Percentiles rank a stretch among this genome's conserved stretches.
phyloP scores from a whole-genome alignment of 1,284 basidiomycete species.

The Cryptococcus hybrid region DNA sequence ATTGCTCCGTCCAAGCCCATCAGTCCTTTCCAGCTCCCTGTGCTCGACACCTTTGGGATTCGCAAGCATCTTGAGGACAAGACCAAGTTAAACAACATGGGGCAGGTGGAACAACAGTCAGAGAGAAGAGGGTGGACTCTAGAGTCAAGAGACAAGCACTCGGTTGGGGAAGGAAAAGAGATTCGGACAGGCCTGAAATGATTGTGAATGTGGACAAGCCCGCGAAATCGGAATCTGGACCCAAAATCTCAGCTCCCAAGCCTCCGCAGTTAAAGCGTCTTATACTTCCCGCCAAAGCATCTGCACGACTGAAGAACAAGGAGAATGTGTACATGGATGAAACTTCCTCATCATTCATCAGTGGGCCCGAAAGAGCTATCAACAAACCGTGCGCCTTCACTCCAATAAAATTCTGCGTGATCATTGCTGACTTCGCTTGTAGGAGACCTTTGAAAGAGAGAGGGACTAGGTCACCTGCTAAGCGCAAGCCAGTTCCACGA shows the following conservation, averaged over 20 bases:
- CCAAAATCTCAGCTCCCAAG: slow-evolving; percentile 1
- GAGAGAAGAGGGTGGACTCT: slow-evolving; percentile 24
- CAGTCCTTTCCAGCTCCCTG: slow-evolving; percentile 7
- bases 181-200: slow-evolving; percentile 29
- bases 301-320: background rate
- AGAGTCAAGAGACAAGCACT: slow-evolving; percentile 31
- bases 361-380: slow-evolving; percentile 4
- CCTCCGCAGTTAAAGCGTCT: background rate
- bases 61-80: slow-evolving; percentile 5
- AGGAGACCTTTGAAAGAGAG: background rate
- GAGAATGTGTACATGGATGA: background rate
- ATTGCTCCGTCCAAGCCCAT: slow-evolving; percentile 2
- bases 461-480: slow-evolving; percentile 4
- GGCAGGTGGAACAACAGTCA: background rate
- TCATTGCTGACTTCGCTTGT: background rate
- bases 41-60: slow-evolving; percentile 7
- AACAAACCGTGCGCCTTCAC: slow-evolving; percentile 1
- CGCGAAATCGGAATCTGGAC: background rate
- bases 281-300: background rate
- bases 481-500: slow-evolving; percentile 8
- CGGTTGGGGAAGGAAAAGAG: slow-evolving; percentile 38
- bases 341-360: background rate
- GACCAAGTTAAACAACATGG: background rate
- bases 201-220: slow-evolving; percentile 4
- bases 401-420: too few species aligned